Base-by-base conservation (phyloP, 805 yeast genomes). In the Scheffersomyces ergatensis region DNA sequence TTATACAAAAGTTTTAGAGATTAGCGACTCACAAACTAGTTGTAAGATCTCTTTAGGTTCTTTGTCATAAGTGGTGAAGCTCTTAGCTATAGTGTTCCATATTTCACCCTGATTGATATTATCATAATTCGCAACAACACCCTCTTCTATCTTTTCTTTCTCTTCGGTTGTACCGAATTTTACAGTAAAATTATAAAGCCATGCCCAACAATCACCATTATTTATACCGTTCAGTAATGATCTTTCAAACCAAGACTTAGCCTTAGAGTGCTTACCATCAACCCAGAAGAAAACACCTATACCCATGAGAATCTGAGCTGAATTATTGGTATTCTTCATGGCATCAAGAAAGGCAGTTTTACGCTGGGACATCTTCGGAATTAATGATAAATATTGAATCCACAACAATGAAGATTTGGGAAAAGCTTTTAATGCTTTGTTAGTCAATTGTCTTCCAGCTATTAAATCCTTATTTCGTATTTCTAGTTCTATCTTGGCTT, bases 191-290 rank as follows among this genome's bases (percentile, higher is more conserved):
- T 70, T 67, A 49, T 76, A 78, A 36, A 70, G 53, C 83, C 89
- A 83, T 0, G 80, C 76, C 85, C 95, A 89, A 2, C 74, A 61
- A 60, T 90, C 97, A 3, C 96, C 97, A 54, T 69, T 76, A n/a
- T 62, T 66, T 1, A 66, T 58, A 41, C 82, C 80, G 2, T 70
- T 66, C n/a, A 63, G 67, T 9, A 83, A 55, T 0, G 93, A 85
- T 39, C 85, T 69, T 36, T 83, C 83, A 41, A 89, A 77, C 89
- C 96, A 90, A 12, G 81, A 72, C 40, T 70, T 65, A 0, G 95
- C 87, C 47, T 81, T 83, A 1, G 73, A 62, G 19, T 72, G 60
- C 48, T 85, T 85, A 0, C 85, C 83, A 19, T 78, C 84, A 1
- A 65, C 52, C 82, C 83, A 83, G 46, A 89, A 81, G 41, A 79